Base-by-base conservation (phyloP, 2,329 filamentous ascomycete species). In the Penicillium thymicola region DNA sequence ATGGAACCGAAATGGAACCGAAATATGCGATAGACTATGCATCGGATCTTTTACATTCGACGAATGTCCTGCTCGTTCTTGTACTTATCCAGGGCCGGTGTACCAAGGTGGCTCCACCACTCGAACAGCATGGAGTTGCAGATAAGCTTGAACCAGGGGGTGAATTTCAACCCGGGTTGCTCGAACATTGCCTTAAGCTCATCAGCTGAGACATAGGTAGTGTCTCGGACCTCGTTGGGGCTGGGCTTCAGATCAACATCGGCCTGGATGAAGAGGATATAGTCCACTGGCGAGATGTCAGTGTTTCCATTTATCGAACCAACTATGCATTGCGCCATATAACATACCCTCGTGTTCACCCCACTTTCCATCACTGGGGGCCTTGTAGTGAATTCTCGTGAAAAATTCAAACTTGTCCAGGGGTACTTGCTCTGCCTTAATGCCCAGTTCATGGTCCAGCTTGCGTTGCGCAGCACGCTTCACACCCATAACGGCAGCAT, bases 121-220 rank as follows among this genome's bases (percentile, higher is more conserved):
- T 97, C 89, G 69, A 96, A 99, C 41, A 99, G 84, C 90, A 97
- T 92, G 47, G 90, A 92, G 75, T 97, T 84, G 82, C 94, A 99
- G 71, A 99, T 97, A 65, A 99, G 87, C 82, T 96, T 96, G 82
- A 99, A 99, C 94, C 94, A 99, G 1, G 94, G 94, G 0, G 94
- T 99, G 76, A 97, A 97, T 68, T 88, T 89, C 67, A 96, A 81
- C 51, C 78, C 81, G 4, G 89, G 85, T 70, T 97, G 88, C 68
- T 87, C 79, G 75, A 99, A 97, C 82, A 93, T 90, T 65, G 82
- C 73, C 81, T 91, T 94, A 64, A 99, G 81, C 67, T 92, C 87
- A 25, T 92, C 87, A 40, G 89, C 83, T 23, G 87, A 87, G 59
- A 97, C 92, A 68, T 95, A 99, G 73, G 86, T 83, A 23, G 88